Conservation (phyloP, 768 basidiomycete species). For the Russula earlei region DNA sequence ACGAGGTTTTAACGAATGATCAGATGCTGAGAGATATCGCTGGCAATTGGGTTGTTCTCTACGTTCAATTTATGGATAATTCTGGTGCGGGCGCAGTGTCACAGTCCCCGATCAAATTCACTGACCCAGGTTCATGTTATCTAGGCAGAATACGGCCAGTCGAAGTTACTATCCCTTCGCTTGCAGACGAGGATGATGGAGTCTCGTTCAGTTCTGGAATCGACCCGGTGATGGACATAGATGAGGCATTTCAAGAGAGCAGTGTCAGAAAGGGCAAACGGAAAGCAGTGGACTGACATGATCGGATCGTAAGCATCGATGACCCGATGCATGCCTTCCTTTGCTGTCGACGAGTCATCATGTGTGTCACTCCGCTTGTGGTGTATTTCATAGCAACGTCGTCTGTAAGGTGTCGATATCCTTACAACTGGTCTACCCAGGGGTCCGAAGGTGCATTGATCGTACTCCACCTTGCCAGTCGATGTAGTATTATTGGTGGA, state of each 20-base stretch:
- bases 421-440: background rate
- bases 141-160: constrained; percentile 50
- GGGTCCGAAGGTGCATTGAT: background rate
- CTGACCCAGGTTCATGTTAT: background rate
- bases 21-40: constrained; percentile 41
- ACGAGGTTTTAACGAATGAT: constrained; percentile 42
- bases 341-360: background rate
- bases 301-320: background rate
- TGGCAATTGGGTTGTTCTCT: constrained; percentile 57
- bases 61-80: constrained; percentile 55
- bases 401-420: background rate
- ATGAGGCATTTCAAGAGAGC: constrained; percentile 26
- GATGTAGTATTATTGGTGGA: background rate
- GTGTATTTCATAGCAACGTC: no score
- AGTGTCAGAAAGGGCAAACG: constrained; percentile 53
- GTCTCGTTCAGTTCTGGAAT: constrained; percentile 5
- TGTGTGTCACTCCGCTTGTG: no score
- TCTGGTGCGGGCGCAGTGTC: constrained; percentile 41
- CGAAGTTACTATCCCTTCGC: constrained; percentile 44
- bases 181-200: constrained; percentile 58
- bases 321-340: background rate
- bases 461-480: background rate
- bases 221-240: constrained; percentile 13
- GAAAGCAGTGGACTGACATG: constrained; percentile 34
- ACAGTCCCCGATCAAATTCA: background rate